Evolutionary conservation across 2,329 filamentous ascomycete genomes (phyloP).

Genomic region (Knufia petricola): DNA sequence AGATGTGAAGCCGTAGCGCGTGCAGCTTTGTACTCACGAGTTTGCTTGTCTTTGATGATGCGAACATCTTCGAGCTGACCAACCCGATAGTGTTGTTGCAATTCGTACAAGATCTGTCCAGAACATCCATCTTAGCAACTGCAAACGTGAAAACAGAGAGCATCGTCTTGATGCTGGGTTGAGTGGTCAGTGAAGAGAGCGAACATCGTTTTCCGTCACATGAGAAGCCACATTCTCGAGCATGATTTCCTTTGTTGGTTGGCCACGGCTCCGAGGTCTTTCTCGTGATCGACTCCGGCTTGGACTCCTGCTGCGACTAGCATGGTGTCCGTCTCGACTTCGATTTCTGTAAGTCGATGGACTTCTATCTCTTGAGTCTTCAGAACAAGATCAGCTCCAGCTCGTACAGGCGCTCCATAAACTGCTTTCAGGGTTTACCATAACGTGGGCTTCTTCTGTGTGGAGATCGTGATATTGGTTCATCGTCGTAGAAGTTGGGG

Average conservation of each 20-base stretch:
- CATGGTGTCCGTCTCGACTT: constrained; percentile 23
- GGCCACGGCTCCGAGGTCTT: constrained; percentile 31
- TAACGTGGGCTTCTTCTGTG: constrained; percentile 38
- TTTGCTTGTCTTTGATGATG: constrained; percentile 49
- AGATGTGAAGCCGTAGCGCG: constrained; percentile 3
- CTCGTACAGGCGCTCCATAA: constrained; percentile 20
- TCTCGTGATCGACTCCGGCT: constrained; percentile 27
- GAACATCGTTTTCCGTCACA: constrained; percentile 44
- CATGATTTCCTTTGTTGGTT: constrained; percentile 41
- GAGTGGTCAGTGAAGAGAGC: constrained; percentile 28
- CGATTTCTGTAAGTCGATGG: constrained; percentile 21
- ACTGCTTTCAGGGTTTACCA: constrained; percentile 30
- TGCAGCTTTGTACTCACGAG: constrained; percentile 34
- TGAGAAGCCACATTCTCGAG: constrained; percentile 41
- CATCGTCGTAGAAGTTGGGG: constrained; percentile 38
- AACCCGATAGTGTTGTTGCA: constrained; percentile 43
- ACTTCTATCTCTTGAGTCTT: constrained; percentile 22
- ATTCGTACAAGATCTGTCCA: constrained; percentile 47
- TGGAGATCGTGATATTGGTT: constrained; percentile 30
- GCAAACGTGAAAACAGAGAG: constrained; percentile 15
- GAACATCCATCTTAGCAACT: constrained; percentile 19
- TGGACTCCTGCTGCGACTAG: constrained; percentile 28
- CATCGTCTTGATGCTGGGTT: constrained; percentile 14
- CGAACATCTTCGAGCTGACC: constrained; percentile 47
- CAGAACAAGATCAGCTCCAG: constrained; percentile 31